phyloP scores from a whole-genome alignment of 257 asterid species.

The Lavandula angustifolia region DNA sequence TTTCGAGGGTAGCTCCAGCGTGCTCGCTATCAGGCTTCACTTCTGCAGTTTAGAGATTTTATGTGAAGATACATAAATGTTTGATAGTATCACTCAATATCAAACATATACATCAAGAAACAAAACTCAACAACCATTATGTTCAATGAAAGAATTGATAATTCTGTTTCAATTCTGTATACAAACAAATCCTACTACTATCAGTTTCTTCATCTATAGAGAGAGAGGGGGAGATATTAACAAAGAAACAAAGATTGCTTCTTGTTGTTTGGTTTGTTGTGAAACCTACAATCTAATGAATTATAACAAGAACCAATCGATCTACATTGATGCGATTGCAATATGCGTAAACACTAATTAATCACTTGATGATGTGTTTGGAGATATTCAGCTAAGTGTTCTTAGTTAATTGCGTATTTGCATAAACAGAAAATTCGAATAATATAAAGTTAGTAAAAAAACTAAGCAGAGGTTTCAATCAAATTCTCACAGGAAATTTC shows the following conservation, averaged over 20 bases:
- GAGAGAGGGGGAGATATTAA: neutral
- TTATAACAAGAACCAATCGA: neutral
- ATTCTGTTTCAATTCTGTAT: too few species aligned
- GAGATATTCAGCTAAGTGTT: slow-evolving; percentile 10
- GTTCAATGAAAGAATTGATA: too few species aligned
- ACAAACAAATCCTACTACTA: neutral
- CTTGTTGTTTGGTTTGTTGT: too few species aligned
- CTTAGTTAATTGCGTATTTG: neutral
- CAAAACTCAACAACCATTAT: neutral
- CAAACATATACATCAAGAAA: slow-evolving; percentile 8
- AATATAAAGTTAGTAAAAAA: too few species aligned
- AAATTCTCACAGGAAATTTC: slow-evolving; percentile 23
- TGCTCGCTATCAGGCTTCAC: slow-evolving; percentile 77
- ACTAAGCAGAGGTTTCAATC: too few species aligned
- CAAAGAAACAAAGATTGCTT: too few species aligned
- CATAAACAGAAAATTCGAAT: too few species aligned
- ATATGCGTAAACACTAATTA: neutral
- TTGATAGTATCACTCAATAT: neutral
- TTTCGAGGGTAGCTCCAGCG: slow-evolving; percentile 81
- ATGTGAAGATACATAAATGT: too few species aligned
- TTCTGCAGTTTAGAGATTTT: slow-evolving; percentile 46
- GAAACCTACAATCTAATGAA: too few species aligned
- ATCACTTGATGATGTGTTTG: neutral
- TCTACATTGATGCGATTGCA: neutral
- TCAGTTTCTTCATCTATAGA: neutral